Evolutionary conservation across 2,329 filamentous ascomycete genomes (phyloP), one percentile per base, ranked within the genome.

Genomic region (Pezicula neosporulosa): DNA sequence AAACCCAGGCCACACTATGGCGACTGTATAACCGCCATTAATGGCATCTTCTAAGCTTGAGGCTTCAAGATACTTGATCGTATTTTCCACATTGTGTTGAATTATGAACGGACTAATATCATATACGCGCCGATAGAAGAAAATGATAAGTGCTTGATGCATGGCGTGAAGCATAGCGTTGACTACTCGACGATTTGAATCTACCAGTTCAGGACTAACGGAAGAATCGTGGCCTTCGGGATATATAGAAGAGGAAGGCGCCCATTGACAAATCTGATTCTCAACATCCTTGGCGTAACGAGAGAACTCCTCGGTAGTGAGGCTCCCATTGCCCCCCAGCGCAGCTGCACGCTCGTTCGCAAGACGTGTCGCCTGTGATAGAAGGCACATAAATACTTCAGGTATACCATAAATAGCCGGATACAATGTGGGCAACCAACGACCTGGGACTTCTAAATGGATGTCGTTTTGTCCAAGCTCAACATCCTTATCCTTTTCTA

Each of bases 401-500:
- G 42, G 42, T 12, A 44, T 44, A 8, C 42, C 42, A 30, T 44
- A 44, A 27, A 44, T 44, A 16, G 21, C 28, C 21, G 21, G 19
- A 30, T 27, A 44, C 13, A 44, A 30, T 19, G 42, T 44, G 27
- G 70, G 70, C 52, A 70, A 16, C 35, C 35, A 37, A 37, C 35
- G 35, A 13, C 35, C 35, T 37, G 35, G 35, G n/a, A 37, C 35
- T 16, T 37, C 35, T 16, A 37, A 37, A 16, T 37, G 35, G 6
- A 37, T 37, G 6, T 70, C 4, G 66, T 50, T 62, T 67, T 1
- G 66, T 66, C 42, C 65, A 51, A 10, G 60, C 54, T 24, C 65
- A 63, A n/a, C 62, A 55, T 21, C 61, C 55, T 4, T 59, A 59
- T 1, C 64, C 57, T 24, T 65, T 51, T 6, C 58, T 55, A 4